Base-by-base conservation (phyloP, 164 flowering plant genomes). In the Tinospora cordifolia region DNA sequence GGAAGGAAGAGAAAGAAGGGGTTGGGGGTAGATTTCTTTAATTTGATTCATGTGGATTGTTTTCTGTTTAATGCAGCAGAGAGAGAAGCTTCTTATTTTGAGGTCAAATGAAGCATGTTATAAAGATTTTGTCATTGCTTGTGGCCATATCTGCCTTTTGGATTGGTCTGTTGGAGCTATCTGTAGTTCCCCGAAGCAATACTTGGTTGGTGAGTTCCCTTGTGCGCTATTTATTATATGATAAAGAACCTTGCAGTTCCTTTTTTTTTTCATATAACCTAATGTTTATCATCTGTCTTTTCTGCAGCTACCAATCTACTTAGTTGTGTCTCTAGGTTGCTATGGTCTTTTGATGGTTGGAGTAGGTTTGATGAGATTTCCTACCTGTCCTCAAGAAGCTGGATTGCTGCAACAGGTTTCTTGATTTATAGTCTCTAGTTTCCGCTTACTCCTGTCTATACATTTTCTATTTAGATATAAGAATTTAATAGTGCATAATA, bases 321-420 rank as follows among this genome's bases (percentile, higher is more conserved):
- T 84, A 40, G 80, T 90, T 51, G 87, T 91, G 51, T 82, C 88
- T 6, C 81, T 93, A 5, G 98, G 97, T 75, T 90, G 96, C 82
- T 93, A 91, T 77, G 98, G 98, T 40, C 82, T 93, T 44, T 71
- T 91, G 51, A 91, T 91, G 97, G 98, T 91, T 85, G 97, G 82
- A 69, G 66, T 75, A 69, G 80, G 82, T 74, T 69, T 80, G 77
- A 80, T 80, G 80, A 25, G 70, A 63, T 80, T 80, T 59, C 82
- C 78, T 2, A 80, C 80, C 44, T 80, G 97, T 72, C 97, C 98
- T 60, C 84, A 86, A 54, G 96, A 90, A 80, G 92, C 96, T 21
- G n/a, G 76, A 62, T 73, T 91, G 24, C 73, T 93, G 71, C 96
- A 91, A 77, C 75, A 88, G 96, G 97, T 80, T 84, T 67, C 38